Evolutionary conservation across 2,329 filamentous ascomycete species (phyloP).

Genomic region (Neoascochyta sp.): DNA sequence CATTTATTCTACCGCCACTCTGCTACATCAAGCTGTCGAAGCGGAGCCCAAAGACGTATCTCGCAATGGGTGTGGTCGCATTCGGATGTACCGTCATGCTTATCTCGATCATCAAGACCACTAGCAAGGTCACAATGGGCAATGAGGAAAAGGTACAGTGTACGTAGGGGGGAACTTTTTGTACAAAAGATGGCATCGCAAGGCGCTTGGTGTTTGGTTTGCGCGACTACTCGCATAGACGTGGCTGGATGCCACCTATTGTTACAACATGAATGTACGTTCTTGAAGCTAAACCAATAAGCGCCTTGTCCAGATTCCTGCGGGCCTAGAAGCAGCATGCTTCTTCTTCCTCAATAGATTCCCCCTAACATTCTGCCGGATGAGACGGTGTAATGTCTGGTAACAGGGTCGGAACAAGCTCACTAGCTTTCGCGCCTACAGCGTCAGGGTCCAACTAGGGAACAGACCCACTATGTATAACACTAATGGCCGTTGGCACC

Average conservation of each 20-base stretch:
- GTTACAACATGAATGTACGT: too few species aligned
- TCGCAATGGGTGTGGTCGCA: slow-evolving; percentile 65
- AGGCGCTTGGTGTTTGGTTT: too few species aligned
- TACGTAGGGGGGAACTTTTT: not conserved
- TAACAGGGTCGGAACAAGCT: slow-evolving; percentile 15
- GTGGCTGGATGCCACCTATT: too few species aligned
- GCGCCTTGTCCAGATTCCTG: too few species aligned
- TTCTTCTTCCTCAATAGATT: too few species aligned
- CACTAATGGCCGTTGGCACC: too few species aligned
- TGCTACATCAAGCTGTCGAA: slow-evolving; percentile 93
- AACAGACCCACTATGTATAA: too few species aligned
- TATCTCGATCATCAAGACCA: slow-evolving; percentile 49
- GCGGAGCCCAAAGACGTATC: slow-evolving; percentile 68
- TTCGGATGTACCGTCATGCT: slow-evolving; percentile 80
- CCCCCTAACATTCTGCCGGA: too few species aligned
- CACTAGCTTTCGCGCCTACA: slow-evolving; percentile 14
- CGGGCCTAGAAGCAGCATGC: too few species aligned
- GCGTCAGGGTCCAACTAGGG: slow-evolving; percentile 11
- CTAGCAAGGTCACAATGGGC: slow-evolving; percentile 24
- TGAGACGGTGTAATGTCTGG: slow-evolving; percentile 9
- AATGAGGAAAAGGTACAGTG: slow-evolving; percentile 22
- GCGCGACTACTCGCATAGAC: too few species aligned
- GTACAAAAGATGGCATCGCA: not conserved
- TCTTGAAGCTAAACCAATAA: too few species aligned
- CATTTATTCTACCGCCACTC: slow-evolving; percentile 89